These are phyloP conservation scores for Simplicillium sp. DNA, from an alignment of 2,329 filamentous ascomycete genomes.

Conservation along the genomic window DNA sequence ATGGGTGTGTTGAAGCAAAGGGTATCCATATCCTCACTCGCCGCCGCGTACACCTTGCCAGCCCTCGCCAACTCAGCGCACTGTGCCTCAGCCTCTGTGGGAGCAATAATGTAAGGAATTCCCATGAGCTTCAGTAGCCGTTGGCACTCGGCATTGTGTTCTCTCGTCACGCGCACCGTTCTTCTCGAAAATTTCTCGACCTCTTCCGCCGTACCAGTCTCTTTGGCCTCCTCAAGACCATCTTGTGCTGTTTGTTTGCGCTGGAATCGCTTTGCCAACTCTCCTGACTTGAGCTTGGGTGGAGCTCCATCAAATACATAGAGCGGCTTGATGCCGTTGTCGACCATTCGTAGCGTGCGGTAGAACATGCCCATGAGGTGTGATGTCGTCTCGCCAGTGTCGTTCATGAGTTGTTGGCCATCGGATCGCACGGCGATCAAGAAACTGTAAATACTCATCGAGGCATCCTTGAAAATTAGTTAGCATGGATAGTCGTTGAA, in stretches of 20 bases:
- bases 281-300: conserved; percentile 94
- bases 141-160: conserved; percentile 95
- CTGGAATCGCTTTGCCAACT: conserved; percentile 91
- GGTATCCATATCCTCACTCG: conserved; percentile 98
- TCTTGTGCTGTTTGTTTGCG: conserved; percentile 89
- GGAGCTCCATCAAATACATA: conserved; percentile 97
- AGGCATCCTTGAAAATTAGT: conserved; percentile 33
- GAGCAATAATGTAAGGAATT: conserved; percentile 87
- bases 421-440: conserved; percentile 94
- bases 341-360: conserved; percentile 92
- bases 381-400: conserved; percentile 91
- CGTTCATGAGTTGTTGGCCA: conserved; percentile 91
- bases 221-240: conserved; percentile 87
- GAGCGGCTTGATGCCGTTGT: conserved; percentile 96
- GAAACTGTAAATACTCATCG: conserved; percentile 99
- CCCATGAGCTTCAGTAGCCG: conserved; percentile 89
- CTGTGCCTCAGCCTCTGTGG: conserved; percentile 94
- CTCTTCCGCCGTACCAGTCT: conserved; percentile 94
- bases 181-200: conserved; percentile 93
- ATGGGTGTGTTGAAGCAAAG: conserved; percentile 92
- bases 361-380: conserved; percentile 99
- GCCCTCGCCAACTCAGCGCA: conserved; percentile 83
- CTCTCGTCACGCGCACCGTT: conserved; percentile 88
- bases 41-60: conserved; percentile 93
- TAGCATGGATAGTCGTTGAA: background rate